phyloP scores from a whole-genome alignment of 805 yeast genomes.

The Sungouiella thailandica region DNA sequence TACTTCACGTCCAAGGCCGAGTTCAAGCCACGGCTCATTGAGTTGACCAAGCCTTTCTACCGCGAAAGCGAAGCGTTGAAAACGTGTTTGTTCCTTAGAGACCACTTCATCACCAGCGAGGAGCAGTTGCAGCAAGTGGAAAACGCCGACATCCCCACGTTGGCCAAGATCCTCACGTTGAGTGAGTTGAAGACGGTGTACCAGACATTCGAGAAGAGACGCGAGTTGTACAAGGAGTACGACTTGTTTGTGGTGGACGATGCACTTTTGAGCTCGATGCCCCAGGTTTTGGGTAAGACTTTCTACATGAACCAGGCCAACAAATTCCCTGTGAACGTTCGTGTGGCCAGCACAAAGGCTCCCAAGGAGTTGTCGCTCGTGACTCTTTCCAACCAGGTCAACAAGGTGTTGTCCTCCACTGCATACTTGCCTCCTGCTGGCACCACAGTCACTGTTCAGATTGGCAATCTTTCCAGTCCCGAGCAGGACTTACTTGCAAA shows the following conservation, averaged over 20 bases:
- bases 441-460: slow-evolving; percentile 55
- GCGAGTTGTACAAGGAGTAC: slow-evolving; percentile 62
- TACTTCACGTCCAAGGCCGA: slow-evolving; percentile 56
- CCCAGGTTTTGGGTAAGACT: slow-evolving; percentile 75
- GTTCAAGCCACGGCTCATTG: slow-evolving; percentile 50
- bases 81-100: slow-evolving; percentile 68
- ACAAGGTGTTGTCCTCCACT: slow-evolving; percentile 54
- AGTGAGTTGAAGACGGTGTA: slow-evolving; percentile 76
- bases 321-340: slow-evolving; percentile 67
- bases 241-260: slow-evolving; percentile 86
- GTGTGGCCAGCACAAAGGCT: slow-evolving; percentile 29
- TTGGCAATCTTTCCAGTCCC: slow-evolving; percentile 50
- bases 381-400: slow-evolving; percentile 55
- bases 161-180: slow-evolving; percentile 59
- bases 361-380: slow-evolving; percentile 41
- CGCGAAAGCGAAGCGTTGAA: slow-evolving; percentile 39
- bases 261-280: slow-evolving; percentile 70
- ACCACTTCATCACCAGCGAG: slow-evolving; percentile 43
- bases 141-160: slow-evolving; percentile 40
- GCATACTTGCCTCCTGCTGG: slow-evolving; percentile 70
- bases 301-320: slow-evolving; percentile 50
- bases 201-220: slow-evolving; percentile 83
- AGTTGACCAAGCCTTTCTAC: slow-evolving; percentile 44
- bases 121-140: slow-evolving; percentile 44
- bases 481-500: slow-evolving; percentile 54